A percentile compares a stretch with the other conserved stretches of the same genome.
Evolutionary conservation across 2,329 filamentous ascomycete genomes (phyloP).

Genomic region (Ophiosphaerella herpotricha): DNA sequence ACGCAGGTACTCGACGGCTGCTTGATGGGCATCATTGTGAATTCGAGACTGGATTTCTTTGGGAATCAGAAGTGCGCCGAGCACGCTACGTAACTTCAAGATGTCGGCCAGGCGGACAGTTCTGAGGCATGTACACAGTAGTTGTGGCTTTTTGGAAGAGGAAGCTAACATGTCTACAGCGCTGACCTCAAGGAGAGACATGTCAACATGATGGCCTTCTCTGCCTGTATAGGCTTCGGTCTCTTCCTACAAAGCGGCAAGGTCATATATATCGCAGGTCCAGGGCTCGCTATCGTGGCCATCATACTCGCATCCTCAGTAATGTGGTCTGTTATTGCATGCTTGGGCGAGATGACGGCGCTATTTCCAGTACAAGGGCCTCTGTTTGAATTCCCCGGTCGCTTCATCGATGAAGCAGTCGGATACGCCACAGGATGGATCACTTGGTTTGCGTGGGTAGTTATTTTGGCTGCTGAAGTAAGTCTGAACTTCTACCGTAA

Average conservation of each 20-base stretch:
- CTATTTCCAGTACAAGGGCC: conserved; percentile 87
- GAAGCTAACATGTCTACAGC: conserved; percentile 6
- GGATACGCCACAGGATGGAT: conserved; percentile 55
- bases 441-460: conserved; percentile 77
- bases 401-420: conserved; percentile 72
- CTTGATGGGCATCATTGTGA: conserved; percentile 5
- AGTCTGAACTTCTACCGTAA: too few species aligned
- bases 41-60: background rate
- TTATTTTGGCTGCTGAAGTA: conserved; percentile 63
- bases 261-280: conserved; percentile 45
- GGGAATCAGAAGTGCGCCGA: background rate
- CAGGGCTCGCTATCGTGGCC: conserved; percentile 44
- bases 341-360: conserved; percentile 83
- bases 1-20: background rate
- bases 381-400: conserved; percentile 85
- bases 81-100: conserved; percentile 8
- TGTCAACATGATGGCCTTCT: conserved; percentile 47
- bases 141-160: background rate
- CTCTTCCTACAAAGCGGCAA: conserved; percentile 46
- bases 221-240: conserved; percentile 43
- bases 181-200: conserved; percentile 33
- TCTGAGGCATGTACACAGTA: conserved; percentile 18
- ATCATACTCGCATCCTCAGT: conserved; percentile 44
- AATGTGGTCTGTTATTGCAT: conserved; percentile 46
- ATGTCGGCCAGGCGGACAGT: conserved; percentile 33